These are phyloP conservation scores for Trapa bicornis DNA, from an alignment of 345 rosid species.

Conservation along the genomic window DNA sequence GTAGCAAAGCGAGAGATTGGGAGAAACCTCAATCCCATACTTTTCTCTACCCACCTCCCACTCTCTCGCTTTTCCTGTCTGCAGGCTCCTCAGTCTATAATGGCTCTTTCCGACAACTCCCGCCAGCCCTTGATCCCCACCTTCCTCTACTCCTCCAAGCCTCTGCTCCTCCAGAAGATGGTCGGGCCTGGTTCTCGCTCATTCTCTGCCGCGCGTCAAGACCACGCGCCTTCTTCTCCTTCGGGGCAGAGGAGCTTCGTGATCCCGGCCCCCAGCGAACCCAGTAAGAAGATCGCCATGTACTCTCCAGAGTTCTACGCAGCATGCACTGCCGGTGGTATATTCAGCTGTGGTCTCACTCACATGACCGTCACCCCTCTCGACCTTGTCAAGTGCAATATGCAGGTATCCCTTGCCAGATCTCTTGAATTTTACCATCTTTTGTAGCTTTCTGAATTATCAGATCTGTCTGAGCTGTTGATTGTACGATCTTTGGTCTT, in stretches of 20 bases:
- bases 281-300: too few relatives aligned
- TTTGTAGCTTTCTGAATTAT: not conserved
- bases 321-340: too few relatives aligned
- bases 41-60: not conserved
- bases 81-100: conserved; percentile 3
- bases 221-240: conserved; percentile 4
- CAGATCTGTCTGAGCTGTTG: not conserved
- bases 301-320: too few relatives aligned
- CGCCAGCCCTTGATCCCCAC: conserved; percentile 52
- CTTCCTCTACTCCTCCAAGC: conserved; percentile 49
- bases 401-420: conserved; percentile 51
- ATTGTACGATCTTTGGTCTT: not conserved
- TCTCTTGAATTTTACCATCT: not conserved
- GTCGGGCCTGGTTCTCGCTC: conserved; percentile 11
- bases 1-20: not conserved
- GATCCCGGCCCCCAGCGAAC: too few relatives aligned
- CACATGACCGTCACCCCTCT: conserved; percentile 18
- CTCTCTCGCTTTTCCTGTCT: not conserved
- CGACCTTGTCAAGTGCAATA: conserved; percentile 91
- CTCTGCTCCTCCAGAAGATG: conserved; percentile 17
- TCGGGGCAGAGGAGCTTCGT: not conserved
- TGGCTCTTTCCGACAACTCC: conserved; percentile 33
- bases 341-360: too few relatives aligned
- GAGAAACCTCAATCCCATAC: not conserved
- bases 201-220: conserved; percentile 4